Evolutionary conservation across 1,139 yeast species (phyloP), one percentile per base, ranked within the genome.

Genomic region (Spathaspora sp.): DNA sequence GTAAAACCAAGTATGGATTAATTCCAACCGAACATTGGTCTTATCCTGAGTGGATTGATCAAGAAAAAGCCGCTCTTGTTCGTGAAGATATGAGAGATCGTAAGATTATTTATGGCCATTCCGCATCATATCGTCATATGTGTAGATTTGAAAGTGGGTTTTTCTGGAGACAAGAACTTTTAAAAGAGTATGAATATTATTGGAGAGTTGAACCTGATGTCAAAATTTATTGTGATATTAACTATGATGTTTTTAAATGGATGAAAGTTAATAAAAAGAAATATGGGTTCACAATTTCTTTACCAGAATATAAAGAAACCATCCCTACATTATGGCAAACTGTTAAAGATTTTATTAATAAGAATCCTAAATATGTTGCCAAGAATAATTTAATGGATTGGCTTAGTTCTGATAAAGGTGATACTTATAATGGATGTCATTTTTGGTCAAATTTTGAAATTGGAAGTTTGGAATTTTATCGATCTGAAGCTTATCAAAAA

Each of bases 121-220:
- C 81, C 13, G 72, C 72, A 46, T 68, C 85, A 16, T 85, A 84
- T 65, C 80, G 90, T 72, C 89, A 84, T 67, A 90, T 90, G 97
- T 90, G 97, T 67, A 83, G 97, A 61, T 90, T 75, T 63, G 95
- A 90, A 64, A 84, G 93, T 31, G 97, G 97, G 0, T 88, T 89
- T 67, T 89, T 90, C 72, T 90, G 81, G 74, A 78, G 88, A 67
- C 95, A 88, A 59, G 82, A 81, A 41, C 63, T 86, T 43, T 68
- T 89, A 76, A 74, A 74, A 50, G 84, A 85, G 38, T 89, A 84
- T 64, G 89, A 85, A 54, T 89, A 83, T 71, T 90, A 89, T 72
- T 90, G 97, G 97, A 83, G 97, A 67, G 96, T 90, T 48, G 97
- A 90, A 67, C 96, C 96, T 27, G 91, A 85, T 59, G 81, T 88